Base-by-base conservation (phyloP, 495 filamentous ascomycete species). In the Jackrogersella multiformis region DNA sequence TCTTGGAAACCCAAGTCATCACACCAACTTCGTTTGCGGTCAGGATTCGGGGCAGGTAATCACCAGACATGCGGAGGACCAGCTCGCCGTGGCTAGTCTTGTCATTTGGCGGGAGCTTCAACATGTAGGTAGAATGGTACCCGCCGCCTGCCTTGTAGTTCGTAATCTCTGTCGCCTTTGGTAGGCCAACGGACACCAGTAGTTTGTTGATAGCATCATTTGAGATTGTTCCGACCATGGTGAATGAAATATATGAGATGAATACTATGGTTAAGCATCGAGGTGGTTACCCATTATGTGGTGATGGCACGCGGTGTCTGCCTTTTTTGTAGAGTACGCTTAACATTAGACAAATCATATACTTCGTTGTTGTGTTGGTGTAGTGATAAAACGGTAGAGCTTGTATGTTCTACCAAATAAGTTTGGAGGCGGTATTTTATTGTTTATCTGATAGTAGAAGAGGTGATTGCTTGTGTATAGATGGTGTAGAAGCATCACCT, bases 11-110 rank as follows among this genome's bases (percentile, higher is more conserved):
- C 72, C 70, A 80, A 9, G 36, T 51, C 74, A 80, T 76, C 4
- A 74, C 66, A 9, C 61, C 77, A 0, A 75, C 71, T 38, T 80
- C 77, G 35, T 79, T 80, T 10, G 12, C 30, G 2, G 76, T 79
- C 57, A 79, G 79, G 58, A 78, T 74, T 2, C 44, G n/a, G 1
- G 77, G 77, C 2, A 76, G 28, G 20, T 79, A 76, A 6, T 60
- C 49, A 1, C 74, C 74, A 8, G 78, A 72, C 5, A 79, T 68
- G 15, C 78, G 72, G 8, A 80, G 76, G 15, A 80, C 63, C 1
- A 80, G 67, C 8, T 44, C 60, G 9, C 62, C 18, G 12, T 13
- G 16, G 28, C 6, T 20, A 16, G 26, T 41, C 36, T 5, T 41
- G 1, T 21, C 2, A 28, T 38, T 28, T 1, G 39, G 10, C 12